phyloP scores from a whole-genome alignment of 352 stramenopile genomes.

The Stramenopiles sp. region DNA sequence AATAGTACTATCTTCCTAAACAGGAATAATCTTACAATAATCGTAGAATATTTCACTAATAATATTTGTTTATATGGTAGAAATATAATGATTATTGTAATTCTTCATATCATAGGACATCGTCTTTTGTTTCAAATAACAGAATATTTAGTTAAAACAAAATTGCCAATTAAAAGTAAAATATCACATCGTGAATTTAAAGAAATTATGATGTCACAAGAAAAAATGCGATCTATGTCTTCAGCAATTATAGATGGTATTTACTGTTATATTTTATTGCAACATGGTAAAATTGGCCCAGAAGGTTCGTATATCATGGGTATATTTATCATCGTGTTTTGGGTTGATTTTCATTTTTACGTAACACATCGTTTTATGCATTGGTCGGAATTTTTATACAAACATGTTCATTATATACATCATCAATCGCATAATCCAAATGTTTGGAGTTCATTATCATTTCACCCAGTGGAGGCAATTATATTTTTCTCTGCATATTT shows the following conservation, averaged over 20 bases:
- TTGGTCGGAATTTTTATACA: not conserved
- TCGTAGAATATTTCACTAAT: too few relatives aligned
- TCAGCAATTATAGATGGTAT: not conserved
- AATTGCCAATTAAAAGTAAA: not conserved
- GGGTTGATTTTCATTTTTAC: not conserved
- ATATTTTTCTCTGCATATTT: not conserved
- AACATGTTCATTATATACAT: slow-evolving; percentile 1
- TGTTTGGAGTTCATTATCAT: not conserved
- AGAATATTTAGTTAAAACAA: not conserved
- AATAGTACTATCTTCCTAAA: too few relatives aligned
- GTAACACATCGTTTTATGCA: not conserved
- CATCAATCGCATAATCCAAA: not conserved
- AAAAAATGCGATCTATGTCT: not conserved
- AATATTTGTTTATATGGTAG: too few relatives aligned
- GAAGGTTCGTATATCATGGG: not conserved
- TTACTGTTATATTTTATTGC: not conserved
- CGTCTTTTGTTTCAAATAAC: not conserved
- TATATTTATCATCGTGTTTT: not conserved
- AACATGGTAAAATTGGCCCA: not conserved
- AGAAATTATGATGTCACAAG: not conserved
- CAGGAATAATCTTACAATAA: too few relatives aligned
- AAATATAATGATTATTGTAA: not conserved
- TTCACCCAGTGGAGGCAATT: not conserved
- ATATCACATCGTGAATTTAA: not conserved
- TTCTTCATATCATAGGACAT: not conserved